Evolutionary conservation across 345 rosid genomes (phyloP).

Genomic region (Citrus unshiu): DNA sequence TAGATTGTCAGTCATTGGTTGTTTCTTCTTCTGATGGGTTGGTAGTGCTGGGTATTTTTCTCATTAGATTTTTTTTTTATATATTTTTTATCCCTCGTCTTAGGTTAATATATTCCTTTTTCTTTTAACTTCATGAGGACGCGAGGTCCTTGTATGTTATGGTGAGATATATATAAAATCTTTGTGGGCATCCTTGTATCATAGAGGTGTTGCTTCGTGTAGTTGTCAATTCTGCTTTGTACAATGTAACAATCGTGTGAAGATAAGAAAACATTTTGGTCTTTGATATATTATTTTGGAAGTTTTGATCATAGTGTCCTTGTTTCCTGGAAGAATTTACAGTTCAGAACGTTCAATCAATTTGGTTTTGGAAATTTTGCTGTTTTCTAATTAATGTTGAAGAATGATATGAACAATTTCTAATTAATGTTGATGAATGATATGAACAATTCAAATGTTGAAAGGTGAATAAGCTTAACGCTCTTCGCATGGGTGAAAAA

Average conservation of each 20-base stretch:
- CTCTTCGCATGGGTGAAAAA: too few relatives aligned
- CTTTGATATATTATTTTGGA: conserved; percentile 10
- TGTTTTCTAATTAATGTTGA: too few relatives aligned
- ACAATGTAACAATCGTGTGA: conserved; percentile 41
- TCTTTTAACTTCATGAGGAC: conserved; percentile 5
- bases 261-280: conserved; percentile 32
- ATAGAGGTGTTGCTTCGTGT: conserved; percentile 47
- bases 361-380: too few relatives aligned
- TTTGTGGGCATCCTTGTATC: conserved; percentile 43
- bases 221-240: conserved; percentile 28
- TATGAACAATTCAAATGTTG: too few relatives aligned
- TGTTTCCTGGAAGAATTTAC: not conserved
- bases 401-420: too few relatives aligned
- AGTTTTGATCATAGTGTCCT: conserved; percentile 13
- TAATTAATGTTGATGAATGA: too few relatives aligned
- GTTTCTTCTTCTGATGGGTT: conserved; percentile 27
- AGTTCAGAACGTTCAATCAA: too few relatives aligned
- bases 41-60: conserved; percentile 38
- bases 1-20: conserved; percentile 21
- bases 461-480: too few relatives aligned
- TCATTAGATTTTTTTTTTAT: conserved; percentile 23
- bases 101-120: conserved; percentile 28
- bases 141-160: conserved; percentile 22
- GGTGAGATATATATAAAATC: conserved; percentile 28
- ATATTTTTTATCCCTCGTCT: conserved; percentile 19